phyloP scores from a whole-genome alignment of 2,329 filamentous ascomycete species.

The Fusarium sp. region DNA sequence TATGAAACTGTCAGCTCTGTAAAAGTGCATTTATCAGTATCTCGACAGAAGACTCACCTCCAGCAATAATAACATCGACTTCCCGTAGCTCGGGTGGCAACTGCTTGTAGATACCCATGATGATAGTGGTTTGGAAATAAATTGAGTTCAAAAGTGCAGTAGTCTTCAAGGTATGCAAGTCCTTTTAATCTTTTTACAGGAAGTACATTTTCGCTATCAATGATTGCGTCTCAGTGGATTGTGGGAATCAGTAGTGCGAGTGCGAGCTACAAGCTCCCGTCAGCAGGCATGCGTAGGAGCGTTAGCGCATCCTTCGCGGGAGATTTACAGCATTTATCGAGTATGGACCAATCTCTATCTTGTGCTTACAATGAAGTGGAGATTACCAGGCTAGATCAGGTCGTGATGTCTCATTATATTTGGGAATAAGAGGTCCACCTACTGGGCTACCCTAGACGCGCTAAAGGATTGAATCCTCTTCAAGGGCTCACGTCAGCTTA shows the following conservation, averaged over 20 bases:
- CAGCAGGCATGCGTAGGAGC: background rate
- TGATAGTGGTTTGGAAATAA: background rate
- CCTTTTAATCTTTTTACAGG: background rate
- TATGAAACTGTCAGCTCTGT: background rate
- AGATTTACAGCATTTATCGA: no score
- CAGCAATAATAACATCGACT: background rate
- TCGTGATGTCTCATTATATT: no score
- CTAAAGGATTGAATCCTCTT: no score
- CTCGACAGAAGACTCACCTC: background rate
- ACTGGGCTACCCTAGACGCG: no score
- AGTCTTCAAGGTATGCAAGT: accelerated
- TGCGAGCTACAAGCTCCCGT: background rate
- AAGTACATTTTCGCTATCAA: background rate
- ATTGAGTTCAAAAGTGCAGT: background rate
- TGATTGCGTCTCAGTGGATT: background rate
- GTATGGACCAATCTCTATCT: no score
- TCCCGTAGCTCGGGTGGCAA: background rate
- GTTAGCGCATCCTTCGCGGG: no score
- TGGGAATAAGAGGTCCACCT: no score
- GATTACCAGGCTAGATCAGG: no score
- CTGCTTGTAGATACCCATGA: background rate
- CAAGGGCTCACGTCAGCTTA: no score
- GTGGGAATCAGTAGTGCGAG: background rate
- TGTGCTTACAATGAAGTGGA: no score
- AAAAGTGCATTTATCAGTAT: background rate